Evolutionary conservation across 805 yeast species (phyloP), one percentile per base, ranked within the genome.

Genomic region (Sugiyamaella qingdaonensis): DNA sequence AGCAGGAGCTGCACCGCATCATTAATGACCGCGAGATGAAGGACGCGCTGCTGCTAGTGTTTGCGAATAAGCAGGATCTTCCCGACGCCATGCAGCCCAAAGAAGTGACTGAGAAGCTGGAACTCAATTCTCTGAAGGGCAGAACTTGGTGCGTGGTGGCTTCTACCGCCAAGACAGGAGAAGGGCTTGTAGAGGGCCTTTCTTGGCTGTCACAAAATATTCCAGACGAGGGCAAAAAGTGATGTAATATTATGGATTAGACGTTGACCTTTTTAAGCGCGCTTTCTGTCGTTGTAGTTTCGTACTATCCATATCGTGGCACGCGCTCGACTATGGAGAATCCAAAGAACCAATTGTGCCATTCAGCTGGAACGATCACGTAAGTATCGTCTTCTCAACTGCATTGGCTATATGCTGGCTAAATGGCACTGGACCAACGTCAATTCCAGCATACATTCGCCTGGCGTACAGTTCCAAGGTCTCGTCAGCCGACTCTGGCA

Each of bases 111-210:
- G 87, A 86, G 61, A 74, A 75, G 58, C 78, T 90, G 56, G 82
- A 85, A 54, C 76, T 91, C 69, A 73, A 78, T 48, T 68, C 81
- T 52, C 78, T 81, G 61, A 77, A 83, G 54, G 81, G 80, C 49
- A 92, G 90, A 66, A 76, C 85, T 51, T 91, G 95, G 95, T 86
- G 94, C 48, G 95, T 91, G 35, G 87, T 91, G 56, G 96, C 96
- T 19, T 85, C 95, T 27, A 84, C 89, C 61, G 97, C 96, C 32
- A 80, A 84, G 58, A 86, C 89, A 54, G 97, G 97, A 27, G 90
- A 89, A 53, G 97, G 97, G 14, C 76, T 90, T 56, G 83, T 84
- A 43, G 97, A 90, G 68, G 91, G 95, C 7, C 74, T 89, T 67
- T 83, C 88, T 57, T 89, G 96, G 96, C 78, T 89, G 48, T 79